Percentiles rank a stretch among this genome's conserved stretches.
Conservation (phyloP, 2,329 filamentous ascomycete species). For the Metarhizium album region DNA sequence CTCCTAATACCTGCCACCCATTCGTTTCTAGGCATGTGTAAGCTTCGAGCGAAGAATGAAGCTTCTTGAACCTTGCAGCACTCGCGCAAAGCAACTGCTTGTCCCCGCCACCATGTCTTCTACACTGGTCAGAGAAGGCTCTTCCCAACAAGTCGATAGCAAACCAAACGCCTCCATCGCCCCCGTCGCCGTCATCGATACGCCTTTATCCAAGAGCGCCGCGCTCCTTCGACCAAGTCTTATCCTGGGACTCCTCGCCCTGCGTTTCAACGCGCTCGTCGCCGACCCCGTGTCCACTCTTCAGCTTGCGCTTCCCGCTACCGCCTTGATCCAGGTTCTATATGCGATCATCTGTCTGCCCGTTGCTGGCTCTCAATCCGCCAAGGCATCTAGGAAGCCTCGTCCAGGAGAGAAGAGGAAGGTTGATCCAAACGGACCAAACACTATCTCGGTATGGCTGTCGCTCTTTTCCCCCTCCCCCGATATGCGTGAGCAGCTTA, state of each 20-base stretch:
- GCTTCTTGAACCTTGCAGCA: too few relatives aligned
- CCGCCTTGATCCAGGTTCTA: slow-evolving; percentile 52
- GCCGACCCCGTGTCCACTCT: slow-evolving; percentile 58
- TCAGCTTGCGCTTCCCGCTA: slow-evolving; percentile 45
- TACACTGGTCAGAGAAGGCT: slow-evolving; percentile 20
- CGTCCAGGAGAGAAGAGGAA: slow-evolving; percentile 47
- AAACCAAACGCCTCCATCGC: slow-evolving; percentile 20
- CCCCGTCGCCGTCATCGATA: slow-evolving; percentile 27
- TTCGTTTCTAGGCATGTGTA: too few relatives aligned
- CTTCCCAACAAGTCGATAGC: slow-evolving; percentile 18
- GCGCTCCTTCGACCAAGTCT: slow-evolving; percentile 58
- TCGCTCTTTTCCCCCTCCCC: not conserved
- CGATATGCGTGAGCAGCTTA: not conserved
- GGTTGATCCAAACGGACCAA: slow-evolving; percentile 30
- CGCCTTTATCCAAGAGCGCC: slow-evolving; percentile 34
- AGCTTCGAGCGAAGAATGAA: too few relatives aligned
- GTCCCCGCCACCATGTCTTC: slow-evolving; percentile 30
- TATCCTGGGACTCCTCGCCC: slow-evolving; percentile 51
- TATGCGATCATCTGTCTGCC: slow-evolving; percentile 57
- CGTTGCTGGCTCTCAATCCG: slow-evolving; percentile 37
- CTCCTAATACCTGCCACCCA: too few relatives aligned
- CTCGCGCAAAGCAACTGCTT: slow-evolving; percentile 10
- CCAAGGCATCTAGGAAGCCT: slow-evolving; percentile 34
- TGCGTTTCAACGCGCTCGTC: slow-evolving; percentile 57
- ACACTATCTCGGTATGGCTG: slow-evolving; percentile 33